phyloP scores from a whole-genome alignment of 768 basidiomycete genomes.

The Hortiboletus campestris region DNA sequence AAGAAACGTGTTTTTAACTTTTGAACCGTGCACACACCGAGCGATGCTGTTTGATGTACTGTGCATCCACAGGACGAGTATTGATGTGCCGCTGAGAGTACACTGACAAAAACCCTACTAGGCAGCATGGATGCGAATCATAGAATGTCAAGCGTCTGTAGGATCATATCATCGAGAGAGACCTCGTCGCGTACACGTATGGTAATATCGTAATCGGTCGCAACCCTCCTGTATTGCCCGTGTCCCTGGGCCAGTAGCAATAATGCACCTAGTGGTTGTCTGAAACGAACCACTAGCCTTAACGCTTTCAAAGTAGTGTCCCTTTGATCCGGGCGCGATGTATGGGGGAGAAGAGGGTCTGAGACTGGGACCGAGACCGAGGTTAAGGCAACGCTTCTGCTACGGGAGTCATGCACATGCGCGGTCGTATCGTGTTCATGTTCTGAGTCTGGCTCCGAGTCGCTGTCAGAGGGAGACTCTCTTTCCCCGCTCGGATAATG shows the following conservation, averaged over 20 bases:
- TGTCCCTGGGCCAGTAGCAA: conserved; percentile 5
- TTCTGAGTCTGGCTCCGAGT: conserved; percentile 1
- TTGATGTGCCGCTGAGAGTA: too few species aligned
- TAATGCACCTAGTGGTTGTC: conserved; percentile 13
- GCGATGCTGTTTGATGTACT: too few species aligned
- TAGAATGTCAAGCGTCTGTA: conserved; percentile 7
- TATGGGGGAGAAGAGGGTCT: not conserved
- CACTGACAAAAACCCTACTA: not conserved
- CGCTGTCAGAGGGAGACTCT: not conserved
- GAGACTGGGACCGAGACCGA: not conserved
- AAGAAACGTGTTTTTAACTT: too few species aligned
- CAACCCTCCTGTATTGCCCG: conserved; percentile 15
- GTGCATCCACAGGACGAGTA: too few species aligned
- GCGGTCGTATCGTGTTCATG: not conserved
- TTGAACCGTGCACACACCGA: too few species aligned
- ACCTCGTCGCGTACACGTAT: conserved; percentile 6
- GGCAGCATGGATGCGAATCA: not conserved
- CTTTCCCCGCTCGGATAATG: not conserved
- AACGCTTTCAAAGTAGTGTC: not conserved
- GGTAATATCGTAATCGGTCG: conserved; percentile 6
- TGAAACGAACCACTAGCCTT: conserved; percentile 11
- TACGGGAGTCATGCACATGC: not conserved
- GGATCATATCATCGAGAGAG: conserved; percentile 2
- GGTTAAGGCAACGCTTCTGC: not conserved
- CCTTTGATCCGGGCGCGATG: not conserved